A percentile compares a stretch with the other conserved stretches of the same genome.
phyloP scores from a whole-genome alignment of 2,329 filamentous ascomycete genomes.

The Xylaria multiplex region DNA sequence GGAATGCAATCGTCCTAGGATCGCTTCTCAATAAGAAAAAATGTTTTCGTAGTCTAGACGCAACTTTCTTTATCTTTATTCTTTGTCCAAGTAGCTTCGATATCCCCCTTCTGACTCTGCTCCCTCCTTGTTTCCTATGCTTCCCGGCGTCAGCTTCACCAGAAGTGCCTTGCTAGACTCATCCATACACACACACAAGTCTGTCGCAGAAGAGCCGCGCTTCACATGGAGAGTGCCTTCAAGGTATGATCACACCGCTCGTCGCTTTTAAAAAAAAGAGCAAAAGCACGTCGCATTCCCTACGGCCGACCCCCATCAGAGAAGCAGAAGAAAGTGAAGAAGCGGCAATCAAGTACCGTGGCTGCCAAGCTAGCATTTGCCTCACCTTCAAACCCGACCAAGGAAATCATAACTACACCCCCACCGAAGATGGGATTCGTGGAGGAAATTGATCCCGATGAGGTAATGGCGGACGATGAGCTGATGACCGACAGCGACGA shows the following conservation, averaged over 20 bases:
- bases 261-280: conserved; percentile 35
- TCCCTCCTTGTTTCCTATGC: conserved; percentile 22
- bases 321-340: conserved; percentile 11
- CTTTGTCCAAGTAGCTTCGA: conserved; percentile 33
- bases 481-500: conserved; percentile 15
- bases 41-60: conserved; percentile 34
- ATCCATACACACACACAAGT: conserved; percentile 7
- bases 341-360: background rate
- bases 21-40: conserved; percentile 29
- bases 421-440: conserved; percentile 16
- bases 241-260: conserved; percentile 36
- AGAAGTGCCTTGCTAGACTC: conserved; percentile 5
- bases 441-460: conserved; percentile 13
- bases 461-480: conserved; percentile 21
- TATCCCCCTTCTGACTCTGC: conserved; percentile 25
- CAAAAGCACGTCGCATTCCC: conserved; percentile 10
- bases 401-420: background rate
- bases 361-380: background rate
- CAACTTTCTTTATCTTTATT: conserved; percentile 26
- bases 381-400: background rate
- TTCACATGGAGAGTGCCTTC: conserved; percentile 18
- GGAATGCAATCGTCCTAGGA: conserved; percentile 35
- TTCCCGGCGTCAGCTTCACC: conserved; percentile 14
- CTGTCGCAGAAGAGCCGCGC: background rate
- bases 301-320: conserved; percentile 2